Base-by-base conservation (phyloP, 2,329 filamentous ascomycete species). In the Claviceps purpurea region DNA sequence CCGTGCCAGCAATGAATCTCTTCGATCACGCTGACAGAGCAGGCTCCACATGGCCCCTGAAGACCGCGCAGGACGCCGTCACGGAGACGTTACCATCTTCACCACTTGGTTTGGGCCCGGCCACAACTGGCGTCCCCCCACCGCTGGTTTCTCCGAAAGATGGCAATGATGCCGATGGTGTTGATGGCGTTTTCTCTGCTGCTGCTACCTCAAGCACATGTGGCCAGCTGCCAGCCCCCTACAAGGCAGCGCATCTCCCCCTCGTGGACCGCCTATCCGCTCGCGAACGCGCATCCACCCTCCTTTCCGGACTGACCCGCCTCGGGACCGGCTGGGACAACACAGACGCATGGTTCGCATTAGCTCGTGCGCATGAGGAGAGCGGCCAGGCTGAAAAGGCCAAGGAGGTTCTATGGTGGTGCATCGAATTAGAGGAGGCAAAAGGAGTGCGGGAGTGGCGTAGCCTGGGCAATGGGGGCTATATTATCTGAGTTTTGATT, bases 321-420 rank as follows among this genome's bases (percentile, higher is more conserved):
- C 78, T 90, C 8, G 91, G 91, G 8, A 76, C 74, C 13, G 87
- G 89, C 0, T 98, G 93, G 93, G 91, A 96, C 67, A 80, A 85
- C 64, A 83, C 87, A 0, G 93, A 97, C 64, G 93, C 91, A 5
- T 98, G 93, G 93, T 91, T 89, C 62, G 80, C 85, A 4, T 77
- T 98, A 38, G 87, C 89, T 0, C 76, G 89, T 56, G 89, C 88
- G 10, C 87, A 96, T 62, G 93, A 98, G 67, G 81, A 89, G 63
- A 87, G 87, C 53, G 87, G 85, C 0, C 87, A 95, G 70, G 68
- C 81, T 1, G 87, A 93, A 40, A 95, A 91, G 72, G 86, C 93
- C 14, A 94, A 90, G 70, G 86, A 93, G 59, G 89, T 90, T 46
- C 75, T 97, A 6, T 97, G 93, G 93, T 97, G 91, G 89, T 95